phyloP scores from a whole-genome alignment of 306 rosid genomes.

The Ormosia emarginata region DNA sequence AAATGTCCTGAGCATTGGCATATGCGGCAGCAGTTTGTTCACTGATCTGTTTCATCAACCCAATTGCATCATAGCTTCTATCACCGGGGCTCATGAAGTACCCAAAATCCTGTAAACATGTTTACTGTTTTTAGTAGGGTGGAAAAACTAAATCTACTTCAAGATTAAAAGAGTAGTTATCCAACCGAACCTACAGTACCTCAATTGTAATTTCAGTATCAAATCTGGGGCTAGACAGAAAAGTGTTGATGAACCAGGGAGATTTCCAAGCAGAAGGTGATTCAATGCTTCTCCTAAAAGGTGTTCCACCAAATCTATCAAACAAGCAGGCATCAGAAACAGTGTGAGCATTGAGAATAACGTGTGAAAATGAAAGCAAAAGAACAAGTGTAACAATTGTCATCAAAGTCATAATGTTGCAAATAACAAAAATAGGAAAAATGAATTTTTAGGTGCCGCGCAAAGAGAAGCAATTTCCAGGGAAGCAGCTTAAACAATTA shows the following conservation, averaged over 20 bases:
- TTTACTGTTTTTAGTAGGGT: background rate
- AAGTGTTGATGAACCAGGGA: slow-evolving; percentile 82
- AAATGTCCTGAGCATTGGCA: slow-evolving; percentile 75
- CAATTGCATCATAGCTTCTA: slow-evolving; percentile 82
- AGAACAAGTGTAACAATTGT: background rate
- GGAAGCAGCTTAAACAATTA: slow-evolving; percentile 20
- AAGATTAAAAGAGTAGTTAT: background rate
- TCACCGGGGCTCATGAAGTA: slow-evolving; percentile 82
- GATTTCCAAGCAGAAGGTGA: slow-evolving; percentile 98
- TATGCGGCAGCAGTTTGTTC: slow-evolving; percentile 83
- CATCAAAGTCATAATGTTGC: background rate
- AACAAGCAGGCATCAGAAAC: slow-evolving; percentile 25
- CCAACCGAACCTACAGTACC: slow-evolving; percentile 46
- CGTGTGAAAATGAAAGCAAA: background rate
- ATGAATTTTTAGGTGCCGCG: background rate
- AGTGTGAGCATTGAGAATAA: background rate
- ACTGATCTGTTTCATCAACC: slow-evolving; percentile 71
- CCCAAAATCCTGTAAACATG: slow-evolving; percentile 70
- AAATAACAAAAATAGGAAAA: background rate
- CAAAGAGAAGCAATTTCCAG: background rate
- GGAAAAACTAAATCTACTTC: background rate
- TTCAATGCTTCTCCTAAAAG: slow-evolving; percentile 75
- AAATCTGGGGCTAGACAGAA: slow-evolving; percentile 60
- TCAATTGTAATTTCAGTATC: slow-evolving; percentile 66
- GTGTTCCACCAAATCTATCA: slow-evolving; percentile 71